These are phyloP conservation scores for Salvia sclarea DNA, from an alignment of 305 asterid genomes.

Conservation along the genomic window DNA sequence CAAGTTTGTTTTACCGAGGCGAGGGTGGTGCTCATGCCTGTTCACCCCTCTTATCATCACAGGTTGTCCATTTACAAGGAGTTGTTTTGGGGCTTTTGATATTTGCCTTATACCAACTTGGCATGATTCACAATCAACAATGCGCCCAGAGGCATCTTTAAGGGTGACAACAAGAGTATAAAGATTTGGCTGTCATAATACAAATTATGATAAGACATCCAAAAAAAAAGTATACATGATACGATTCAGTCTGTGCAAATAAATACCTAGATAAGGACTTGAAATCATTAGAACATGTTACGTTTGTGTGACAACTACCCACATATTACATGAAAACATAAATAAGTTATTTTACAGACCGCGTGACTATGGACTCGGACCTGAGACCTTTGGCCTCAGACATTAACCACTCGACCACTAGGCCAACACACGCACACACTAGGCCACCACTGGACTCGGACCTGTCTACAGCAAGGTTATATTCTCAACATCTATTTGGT, in stretches of 20 bases:
- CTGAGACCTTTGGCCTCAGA: too few species aligned
- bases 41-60: slow-evolving; percentile 95
- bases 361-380: too few species aligned
- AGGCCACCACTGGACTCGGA: too few species aligned
- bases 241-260: slow-evolving; percentile 6
- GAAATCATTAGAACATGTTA: neutral
- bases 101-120: slow-evolving; percentile 88
- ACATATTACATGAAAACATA: slow-evolving; percentile 13
- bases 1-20: slow-evolving; percentile 93
- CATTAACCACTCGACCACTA: too few species aligned
- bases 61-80: slow-evolving; percentile 93
- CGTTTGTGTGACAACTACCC: neutral
- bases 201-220: slow-evolving; percentile 34
- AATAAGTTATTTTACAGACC: too few species aligned
- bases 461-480: neutral
- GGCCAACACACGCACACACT: too few species aligned
- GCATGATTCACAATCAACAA: slow-evolving; percentile 90
- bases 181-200: slow-evolving; percentile 81
- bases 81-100: slow-evolving; percentile 82
- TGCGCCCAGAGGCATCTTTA: slow-evolving; percentile 73
- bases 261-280: slow-evolving; percentile 10
- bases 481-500: neutral
- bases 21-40: slow-evolving; percentile 98
- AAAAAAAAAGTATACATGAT: neutral
- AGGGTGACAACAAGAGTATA: slow-evolving; percentile 87